Evolutionary conservation across 805 yeast genomes (phyloP).

Genomic region (Ogataea dorogensis): DNA sequence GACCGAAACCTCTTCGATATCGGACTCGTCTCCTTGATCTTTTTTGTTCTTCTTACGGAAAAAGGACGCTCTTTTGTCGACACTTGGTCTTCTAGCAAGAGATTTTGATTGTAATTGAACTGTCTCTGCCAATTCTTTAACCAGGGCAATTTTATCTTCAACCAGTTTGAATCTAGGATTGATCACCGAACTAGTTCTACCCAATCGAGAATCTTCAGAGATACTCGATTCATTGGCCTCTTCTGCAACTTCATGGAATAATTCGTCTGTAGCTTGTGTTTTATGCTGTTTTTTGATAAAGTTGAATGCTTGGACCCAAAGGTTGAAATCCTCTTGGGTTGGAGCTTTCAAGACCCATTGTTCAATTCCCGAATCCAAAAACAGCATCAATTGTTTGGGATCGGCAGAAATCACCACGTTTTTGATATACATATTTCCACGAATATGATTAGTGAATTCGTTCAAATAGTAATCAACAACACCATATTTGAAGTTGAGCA

Average conservation of each 20-base stretch:
- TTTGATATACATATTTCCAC: conserved; percentile 90
- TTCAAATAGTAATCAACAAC: conserved; percentile 78
- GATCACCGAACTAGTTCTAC: conserved; percentile 11
- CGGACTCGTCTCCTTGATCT: conserved; percentile 10
- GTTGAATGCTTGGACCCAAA: conserved; percentile 83
- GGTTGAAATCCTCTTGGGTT: conserved; percentile 61
- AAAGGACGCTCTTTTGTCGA: conserved; percentile 20
- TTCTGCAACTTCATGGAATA: conserved; percentile 1
- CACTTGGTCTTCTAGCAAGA: conserved; percentile 9
- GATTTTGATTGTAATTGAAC: conserved; percentile 9
- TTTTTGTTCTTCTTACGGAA: conserved; percentile 27
- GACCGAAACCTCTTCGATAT: conserved; percentile 4
- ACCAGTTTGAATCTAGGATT: conserved; percentile 17
- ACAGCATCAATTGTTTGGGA: conserved; percentile 61
- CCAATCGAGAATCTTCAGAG: conserved; percentile 20
- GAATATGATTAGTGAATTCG: conserved; percentile 64
- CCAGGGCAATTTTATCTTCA: conserved; percentile 18
- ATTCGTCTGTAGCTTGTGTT: conserved; percentile 6
- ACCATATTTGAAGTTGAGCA: conserved; percentile 78
- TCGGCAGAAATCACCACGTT: conserved; percentile 82
- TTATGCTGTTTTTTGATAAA: conserved; percentile 37
- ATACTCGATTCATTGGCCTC: not conserved
- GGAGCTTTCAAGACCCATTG: conserved; percentile 83
- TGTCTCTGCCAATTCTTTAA: conserved; percentile 19
- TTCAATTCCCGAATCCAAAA: conserved; percentile 93